Conservation (phyloP, 352 stramenopile species). For the Aphanomyces astaci region DNA sequence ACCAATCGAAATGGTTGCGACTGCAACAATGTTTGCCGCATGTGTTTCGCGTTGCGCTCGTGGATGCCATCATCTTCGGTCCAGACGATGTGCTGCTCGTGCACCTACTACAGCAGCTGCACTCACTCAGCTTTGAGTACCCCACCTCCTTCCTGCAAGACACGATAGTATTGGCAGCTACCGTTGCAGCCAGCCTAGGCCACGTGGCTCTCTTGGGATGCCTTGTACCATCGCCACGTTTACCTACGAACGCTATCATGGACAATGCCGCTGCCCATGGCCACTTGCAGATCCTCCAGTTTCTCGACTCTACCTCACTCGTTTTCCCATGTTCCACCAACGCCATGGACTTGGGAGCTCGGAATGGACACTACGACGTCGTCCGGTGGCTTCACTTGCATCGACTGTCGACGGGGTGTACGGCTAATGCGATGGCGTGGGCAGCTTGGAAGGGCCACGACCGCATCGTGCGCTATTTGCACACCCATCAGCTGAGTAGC, state of each 20-base stretch:
- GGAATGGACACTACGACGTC: neutral
- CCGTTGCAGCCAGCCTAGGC: neutral
- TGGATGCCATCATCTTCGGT: neutral
- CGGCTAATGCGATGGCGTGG: neutral
- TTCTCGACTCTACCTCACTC: neutral
- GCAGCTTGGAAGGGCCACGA: neutral
- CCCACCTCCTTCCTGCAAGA: neutral
- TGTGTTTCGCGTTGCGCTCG: neutral
- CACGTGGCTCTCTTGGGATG: neutral
- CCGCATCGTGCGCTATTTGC: neutral
- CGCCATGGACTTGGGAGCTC: neutral
- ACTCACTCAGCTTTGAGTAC: too few species aligned
- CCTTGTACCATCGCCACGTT: neutral
- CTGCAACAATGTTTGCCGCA: neutral
- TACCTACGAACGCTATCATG: neutral
- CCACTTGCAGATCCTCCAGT: slow-evolving; percentile 3
- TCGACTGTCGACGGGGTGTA: neutral
- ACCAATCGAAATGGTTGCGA: neutral
- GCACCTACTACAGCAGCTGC: too few species aligned
- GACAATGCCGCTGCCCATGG: neutral
- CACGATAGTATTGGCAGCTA: neutral
- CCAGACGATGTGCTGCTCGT: neutral
- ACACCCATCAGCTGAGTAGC: neutral
- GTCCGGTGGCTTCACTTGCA: neutral
- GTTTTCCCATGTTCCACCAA: neutral